phyloP scores from a whole-genome alignment of 2,329 filamentous ascomycete species.

The Aspergillus sp. region DNA sequence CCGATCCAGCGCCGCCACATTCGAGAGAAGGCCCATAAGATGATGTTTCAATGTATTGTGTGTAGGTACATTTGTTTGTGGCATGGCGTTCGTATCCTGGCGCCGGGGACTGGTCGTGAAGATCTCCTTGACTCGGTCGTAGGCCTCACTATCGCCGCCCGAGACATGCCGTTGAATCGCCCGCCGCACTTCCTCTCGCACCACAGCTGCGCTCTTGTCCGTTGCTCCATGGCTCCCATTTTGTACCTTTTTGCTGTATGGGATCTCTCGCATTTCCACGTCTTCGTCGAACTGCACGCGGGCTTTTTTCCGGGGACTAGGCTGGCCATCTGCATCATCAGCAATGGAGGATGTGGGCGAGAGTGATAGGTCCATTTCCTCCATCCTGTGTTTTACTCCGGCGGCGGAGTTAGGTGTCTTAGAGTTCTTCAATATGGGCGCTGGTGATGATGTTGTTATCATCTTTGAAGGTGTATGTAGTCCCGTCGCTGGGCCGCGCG shows the following conservation, averaged over 20 bases:
- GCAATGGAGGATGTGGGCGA: conserved; percentile 30
- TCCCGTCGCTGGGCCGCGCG: conserved; percentile 27
- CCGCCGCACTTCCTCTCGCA: conserved; percentile 61
- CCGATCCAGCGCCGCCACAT: conserved; percentile 55
- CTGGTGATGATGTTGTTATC: conserved; percentile 31
- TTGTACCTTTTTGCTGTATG: conserved; percentile 6
- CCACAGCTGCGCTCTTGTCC: conserved; percentile 57
- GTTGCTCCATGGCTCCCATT: conserved; percentile 34
- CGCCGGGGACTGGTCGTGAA: conserved; percentile 51
- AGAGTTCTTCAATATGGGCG: conserved; percentile 38
- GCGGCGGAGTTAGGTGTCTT: conserved; percentile 25
- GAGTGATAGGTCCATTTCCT: conserved; percentile 35
- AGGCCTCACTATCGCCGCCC: conserved; percentile 54
- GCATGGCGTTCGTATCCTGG: conserved; percentile 30
- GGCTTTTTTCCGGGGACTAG: conserved; percentile 40
- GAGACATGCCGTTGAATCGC: conserved; percentile 55
- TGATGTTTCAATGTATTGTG: conserved; percentile 57
- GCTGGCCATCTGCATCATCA: conserved; percentile 28
- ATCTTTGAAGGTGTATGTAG: conserved; percentile 30
- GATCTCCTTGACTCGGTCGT: conserved; percentile 56
- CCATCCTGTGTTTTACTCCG: conserved; percentile 39
- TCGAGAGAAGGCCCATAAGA: conserved; percentile 57
- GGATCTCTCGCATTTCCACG: conserved; percentile 30
- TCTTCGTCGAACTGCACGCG: conserved; percentile 45
- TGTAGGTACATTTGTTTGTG: conserved; percentile 48